Evolutionary conservation across 345 rosid species (phyloP).

Genomic region (Kandelia obovata): DNA sequence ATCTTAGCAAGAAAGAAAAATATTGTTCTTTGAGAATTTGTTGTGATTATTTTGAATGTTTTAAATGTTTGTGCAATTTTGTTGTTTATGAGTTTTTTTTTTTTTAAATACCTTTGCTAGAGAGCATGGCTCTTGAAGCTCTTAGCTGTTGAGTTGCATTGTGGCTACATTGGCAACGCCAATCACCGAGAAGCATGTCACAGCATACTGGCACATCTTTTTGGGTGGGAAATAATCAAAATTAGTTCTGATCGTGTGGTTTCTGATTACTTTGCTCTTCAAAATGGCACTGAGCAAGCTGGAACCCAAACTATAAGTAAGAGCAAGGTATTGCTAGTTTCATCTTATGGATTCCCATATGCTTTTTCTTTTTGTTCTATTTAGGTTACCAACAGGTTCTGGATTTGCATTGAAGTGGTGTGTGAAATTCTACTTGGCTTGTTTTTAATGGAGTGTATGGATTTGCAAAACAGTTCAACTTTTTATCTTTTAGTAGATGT

Average conservation of each 20-base stretch:
- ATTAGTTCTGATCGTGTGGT: constrained; percentile 32
- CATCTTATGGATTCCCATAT: neutral
- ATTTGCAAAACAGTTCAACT: too few relatives aligned
- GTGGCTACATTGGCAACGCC: constrained; percentile 54
- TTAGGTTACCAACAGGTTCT: neutral
- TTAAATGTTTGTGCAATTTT: neutral
- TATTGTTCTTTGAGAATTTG: neutral
- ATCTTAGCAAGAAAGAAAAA: neutral
- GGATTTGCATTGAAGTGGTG: neutral
- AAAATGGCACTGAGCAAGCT: constrained; percentile 41
- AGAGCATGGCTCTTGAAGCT: constrained; percentile 97
- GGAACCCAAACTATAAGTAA: constrained; percentile 58
- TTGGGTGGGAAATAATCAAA: constrained; percentile 54
- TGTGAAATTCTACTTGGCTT: too few relatives aligned
- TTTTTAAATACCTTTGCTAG: constrained; percentile 35
- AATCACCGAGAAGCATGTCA: constrained; percentile 68
- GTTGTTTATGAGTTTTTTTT: neutral
- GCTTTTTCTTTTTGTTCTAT: neutral
- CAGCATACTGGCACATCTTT: constrained; percentile 73
- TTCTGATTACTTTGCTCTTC: constrained; percentile 41
- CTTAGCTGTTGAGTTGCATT: constrained; percentile 78
- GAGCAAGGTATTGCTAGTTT: constrained; percentile 57
- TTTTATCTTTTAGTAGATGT: too few relatives aligned
- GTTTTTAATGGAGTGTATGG: too few relatives aligned
- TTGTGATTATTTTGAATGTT: too few relatives aligned